Evolutionary conservation across 352 stramenopile species (phyloP), one percentile per base, ranked within the genome.

Genomic region (Pythium insidiosum): DNA sequence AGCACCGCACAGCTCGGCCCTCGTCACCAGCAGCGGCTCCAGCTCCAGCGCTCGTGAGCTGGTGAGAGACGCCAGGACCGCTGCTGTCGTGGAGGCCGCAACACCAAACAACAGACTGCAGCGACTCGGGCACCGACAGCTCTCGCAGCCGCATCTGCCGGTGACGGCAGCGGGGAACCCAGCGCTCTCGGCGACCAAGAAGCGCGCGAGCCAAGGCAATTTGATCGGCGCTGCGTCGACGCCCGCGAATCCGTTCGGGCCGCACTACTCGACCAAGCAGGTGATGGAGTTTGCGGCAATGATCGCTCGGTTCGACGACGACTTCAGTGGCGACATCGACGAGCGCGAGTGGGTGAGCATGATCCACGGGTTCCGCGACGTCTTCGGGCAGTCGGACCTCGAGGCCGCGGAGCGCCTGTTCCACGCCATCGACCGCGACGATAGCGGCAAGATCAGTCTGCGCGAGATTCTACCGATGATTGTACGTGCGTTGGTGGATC

Each of bases 191-290:
- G n/a, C n/a, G n/a, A n/a, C n/a, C n/a, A n/a, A n/a, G n/a, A n/a
- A n/a, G n/a, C n/a, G n/a, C n/a, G n/a, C n/a, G n/a, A n/a, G n/a
- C n/a, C n/a, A n/a, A n/a, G 15, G 13, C 25, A 46, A 18, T 22
- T n/a, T 21, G 13, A 16, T 22, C 15, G 26, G 25, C 38, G n/a
- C n/a, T n/a, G n/a, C n/a, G n/a, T n/a, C n/a, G n/a, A n/a, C n/a
- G n/a, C n/a, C n/a, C n/a, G n/a, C n/a, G n/a, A 75, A 82, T 22
- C 58, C 66, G 16, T 84, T 81, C 18, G 68, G 68, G n/a, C 72
- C 72, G 21, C 52, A 69, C 31, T 84, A 84, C 49, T 72, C 64
- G 1, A 36, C 66, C 19, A 79, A 77, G 21, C 66, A 84, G 18
- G 66, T 84, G 19, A 56, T 82, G 24, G 64, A 82, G 16, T 74